Base-by-base conservation (phyloP, 345 rosid species). In the Populus simonii region DNA sequence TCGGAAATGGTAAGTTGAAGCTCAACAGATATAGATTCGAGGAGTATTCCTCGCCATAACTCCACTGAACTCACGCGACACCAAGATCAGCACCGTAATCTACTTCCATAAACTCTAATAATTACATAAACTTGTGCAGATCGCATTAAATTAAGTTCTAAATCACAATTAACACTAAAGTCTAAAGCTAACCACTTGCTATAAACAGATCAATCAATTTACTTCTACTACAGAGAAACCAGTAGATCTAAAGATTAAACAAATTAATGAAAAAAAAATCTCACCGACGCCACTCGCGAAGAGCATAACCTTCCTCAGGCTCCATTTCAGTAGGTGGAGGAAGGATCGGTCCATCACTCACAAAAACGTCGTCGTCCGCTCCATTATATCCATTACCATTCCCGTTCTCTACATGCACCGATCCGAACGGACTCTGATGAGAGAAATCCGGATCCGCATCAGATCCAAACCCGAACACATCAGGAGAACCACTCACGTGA, bases 261-360 rank as follows among this genome's bases (percentile, higher is more conserved):
- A 3, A 76, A 43, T 38, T 3, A 23, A n/a, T 25, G 65, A 59
- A 23, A 1, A 11, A 31, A 67, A 68, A 66, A 41, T 55, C 93
- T 90, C 68, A 92, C 96, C 92, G 91, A 39, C 96, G 90, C 96
- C 96, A 92, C 79, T 92, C 94, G 39, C 92, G 92, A 62, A 92
- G 88, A 66, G 88, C 90, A 53, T 68, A 82, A 15, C 93, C 94
- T 84, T 89, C 91, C 79, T 92, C 96, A 3, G 89, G 77, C 79
- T 72, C 85, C 93, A 92, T 84, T 77, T 92, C 93, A 55, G 73
- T 35, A 18, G 92, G 96, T 27, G 92, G 90, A 65, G 93, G 96
- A 77, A 92, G 93, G 74, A 92, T 71, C 20, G 93, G 93, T 2
- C 92, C 96, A 76, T 89, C 93, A 13, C 89, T 74, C 65, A 72